These are phyloP conservation scores for Coelastrella sp. DNA, from an alignment of 139 green algal genomes.

Conservation along the genomic window DNA sequence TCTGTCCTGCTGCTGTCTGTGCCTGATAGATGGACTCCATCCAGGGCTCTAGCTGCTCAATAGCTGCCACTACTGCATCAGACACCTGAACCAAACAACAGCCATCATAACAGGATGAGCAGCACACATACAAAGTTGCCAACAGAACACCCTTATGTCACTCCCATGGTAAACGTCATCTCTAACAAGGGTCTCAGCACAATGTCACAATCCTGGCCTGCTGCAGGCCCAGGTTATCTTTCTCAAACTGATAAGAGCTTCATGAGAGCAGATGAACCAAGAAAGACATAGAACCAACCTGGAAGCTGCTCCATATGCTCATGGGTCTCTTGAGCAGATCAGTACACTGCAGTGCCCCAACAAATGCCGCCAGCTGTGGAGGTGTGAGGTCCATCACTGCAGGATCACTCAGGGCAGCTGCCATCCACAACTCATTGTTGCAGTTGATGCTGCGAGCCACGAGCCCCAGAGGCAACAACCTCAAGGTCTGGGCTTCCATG, in stretches of 20 bases:
- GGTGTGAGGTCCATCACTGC: constrained; percentile 62
- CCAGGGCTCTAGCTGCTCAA: constrained; percentile 71
- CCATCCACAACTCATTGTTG: constrained; percentile 93
- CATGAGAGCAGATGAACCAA: not conserved
- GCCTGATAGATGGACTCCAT: constrained; percentile 65
- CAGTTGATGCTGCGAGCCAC: constrained; percentile 78
- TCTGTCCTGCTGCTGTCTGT: constrained; percentile 66
- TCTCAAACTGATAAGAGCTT: not conserved
- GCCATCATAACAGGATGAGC: not conserved
- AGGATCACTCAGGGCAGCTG: constrained; percentile 76
- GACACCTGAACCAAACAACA: constrained; percentile 38
- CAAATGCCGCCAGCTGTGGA: constrained; percentile 72
- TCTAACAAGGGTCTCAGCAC: no score
- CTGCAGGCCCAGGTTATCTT: not conserved
- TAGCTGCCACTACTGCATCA: constrained; percentile 52
- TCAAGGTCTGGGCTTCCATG: constrained; percentile 54
- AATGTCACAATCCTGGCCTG: no score
- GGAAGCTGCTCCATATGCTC: constrained; percentile 48
- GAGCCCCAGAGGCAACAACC: constrained; percentile 73
- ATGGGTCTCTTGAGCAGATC: constrained; percentile 62
- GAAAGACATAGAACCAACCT: no score
- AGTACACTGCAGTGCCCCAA: constrained; percentile 67
- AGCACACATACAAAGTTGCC: not conserved
- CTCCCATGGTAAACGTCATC: no score
- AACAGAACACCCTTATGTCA: no score